These are phyloP conservation scores for Colletotrichum sp. DNA, from an alignment of 2,329 filamentous ascomycete genomes.

Conservation along the genomic window DNA sequence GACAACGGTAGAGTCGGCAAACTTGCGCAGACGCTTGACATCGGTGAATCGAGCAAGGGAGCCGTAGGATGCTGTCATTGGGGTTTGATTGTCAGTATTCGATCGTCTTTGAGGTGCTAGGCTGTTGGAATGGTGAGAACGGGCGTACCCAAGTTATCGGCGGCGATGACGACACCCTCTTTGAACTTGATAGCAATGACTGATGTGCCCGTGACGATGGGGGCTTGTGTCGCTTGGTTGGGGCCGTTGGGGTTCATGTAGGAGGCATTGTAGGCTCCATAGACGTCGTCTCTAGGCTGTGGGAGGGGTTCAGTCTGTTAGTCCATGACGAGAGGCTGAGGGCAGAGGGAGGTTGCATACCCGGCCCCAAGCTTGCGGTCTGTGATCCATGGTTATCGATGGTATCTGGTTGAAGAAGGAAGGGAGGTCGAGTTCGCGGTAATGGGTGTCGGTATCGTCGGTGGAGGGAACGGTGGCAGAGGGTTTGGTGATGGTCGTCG, in stretches of 20 bases:
- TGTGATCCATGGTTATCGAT: constrained; percentile 66
- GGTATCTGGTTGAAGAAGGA: neutral
- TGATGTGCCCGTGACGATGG: constrained; percentile 95
- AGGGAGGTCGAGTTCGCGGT: neutral
- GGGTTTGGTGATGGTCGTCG: neutral
- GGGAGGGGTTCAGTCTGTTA: constrained; percentile 20
- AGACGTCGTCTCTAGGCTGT: constrained; percentile 96
- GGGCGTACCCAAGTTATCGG: constrained; percentile 86
- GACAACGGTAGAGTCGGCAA: constrained; percentile 83
- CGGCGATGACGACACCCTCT: constrained; percentile 93
- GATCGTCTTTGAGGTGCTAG: neutral
- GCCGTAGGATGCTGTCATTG: constrained; percentile 83
- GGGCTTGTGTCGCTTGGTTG: constrained; percentile 87
- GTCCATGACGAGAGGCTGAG: constrained; percentile 8
- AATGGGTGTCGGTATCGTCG: constrained; percentile 10
- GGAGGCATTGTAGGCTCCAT: constrained; percentile 89
- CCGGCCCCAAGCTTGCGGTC: constrained; percentile 75
- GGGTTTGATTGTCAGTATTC: constrained; percentile 7
- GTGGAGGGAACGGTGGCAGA: neutral
- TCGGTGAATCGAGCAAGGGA: constrained; percentile 96
- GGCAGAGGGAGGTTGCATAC: constrained; percentile 49
- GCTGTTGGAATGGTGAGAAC: neutral
- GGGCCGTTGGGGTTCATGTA: constrained; percentile 77
- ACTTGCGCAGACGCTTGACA: constrained; percentile 91
- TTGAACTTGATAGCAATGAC: constrained; percentile 96